Evolutionary conservation across 2,329 filamentous ascomycete genomes (phyloP).

Genomic region (Diaporthe sp.): DNA sequence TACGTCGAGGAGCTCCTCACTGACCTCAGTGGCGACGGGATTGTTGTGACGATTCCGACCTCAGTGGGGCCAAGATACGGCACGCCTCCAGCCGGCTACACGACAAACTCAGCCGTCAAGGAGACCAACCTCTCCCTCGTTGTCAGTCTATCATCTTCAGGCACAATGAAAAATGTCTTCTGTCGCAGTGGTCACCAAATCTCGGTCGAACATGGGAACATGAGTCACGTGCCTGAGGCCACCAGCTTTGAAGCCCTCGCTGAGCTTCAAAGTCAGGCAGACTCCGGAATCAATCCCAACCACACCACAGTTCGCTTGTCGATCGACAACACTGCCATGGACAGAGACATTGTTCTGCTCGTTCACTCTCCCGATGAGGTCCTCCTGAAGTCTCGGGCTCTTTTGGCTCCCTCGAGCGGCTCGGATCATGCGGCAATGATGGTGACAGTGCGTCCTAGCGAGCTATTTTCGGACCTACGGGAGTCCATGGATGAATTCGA

Average conservation of each 20-base stretch:
- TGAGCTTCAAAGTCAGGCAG: not conserved
- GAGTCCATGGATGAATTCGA: not conserved
- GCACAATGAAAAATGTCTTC: too few relatives aligned
- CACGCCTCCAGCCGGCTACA: not conserved
- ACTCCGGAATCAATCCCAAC: not conserved
- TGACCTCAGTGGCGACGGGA: not conserved
- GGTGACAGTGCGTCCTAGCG: not conserved
- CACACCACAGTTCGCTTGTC: not conserved
- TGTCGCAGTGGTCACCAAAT: not conserved
- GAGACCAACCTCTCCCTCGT: not conserved
- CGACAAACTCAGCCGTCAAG: not conserved
- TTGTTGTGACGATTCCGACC: not conserved
- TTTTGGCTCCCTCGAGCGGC: not conserved
- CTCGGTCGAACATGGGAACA: not conserved
- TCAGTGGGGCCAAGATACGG: slow-evolving; percentile 6
- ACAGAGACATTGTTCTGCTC: too few relatives aligned
- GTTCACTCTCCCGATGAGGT: too few relatives aligned
- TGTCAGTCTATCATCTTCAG: not conserved
- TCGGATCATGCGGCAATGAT: not conserved
- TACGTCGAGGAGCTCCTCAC: not conserved
- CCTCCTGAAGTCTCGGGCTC: not conserved
- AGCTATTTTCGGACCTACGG: not conserved
- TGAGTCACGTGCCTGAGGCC: not conserved
- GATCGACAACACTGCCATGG: not conserved
- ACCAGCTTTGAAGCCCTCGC: not conserved